Conservation (phyloP, 495 filamentous ascomycete species). For the Haplographium delicatum region DNA sequence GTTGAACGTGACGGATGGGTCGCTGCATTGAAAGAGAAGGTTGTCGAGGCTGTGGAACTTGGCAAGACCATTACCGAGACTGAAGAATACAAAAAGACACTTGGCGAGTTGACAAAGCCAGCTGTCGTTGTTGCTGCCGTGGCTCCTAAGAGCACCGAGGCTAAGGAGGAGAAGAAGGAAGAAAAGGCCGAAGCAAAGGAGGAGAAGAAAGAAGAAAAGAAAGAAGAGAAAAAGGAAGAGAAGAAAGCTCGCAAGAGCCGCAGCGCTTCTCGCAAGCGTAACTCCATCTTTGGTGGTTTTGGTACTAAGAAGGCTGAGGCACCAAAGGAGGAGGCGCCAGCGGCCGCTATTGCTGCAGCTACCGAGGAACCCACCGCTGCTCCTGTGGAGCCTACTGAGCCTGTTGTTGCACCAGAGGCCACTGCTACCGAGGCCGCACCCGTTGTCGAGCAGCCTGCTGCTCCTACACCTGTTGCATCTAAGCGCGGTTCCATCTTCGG, state of each 20-base stretch:
- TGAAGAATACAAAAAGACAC: slow-evolving; percentile 73
- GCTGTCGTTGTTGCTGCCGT: slow-evolving; percentile 35
- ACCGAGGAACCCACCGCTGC: slow-evolving; percentile 36
- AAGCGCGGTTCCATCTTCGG: slow-evolving; percentile 46
- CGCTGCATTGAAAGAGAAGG: slow-evolving; percentile 67
- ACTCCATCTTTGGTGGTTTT: slow-evolving; percentile 76
- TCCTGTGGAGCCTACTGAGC: slow-evolving; percentile 26
- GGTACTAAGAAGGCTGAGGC: slow-evolving; percentile 65
- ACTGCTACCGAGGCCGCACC: slow-evolving; percentile 15
- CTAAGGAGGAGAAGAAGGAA: slow-evolving; percentile 30
- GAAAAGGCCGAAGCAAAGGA: slow-evolving; percentile 34
- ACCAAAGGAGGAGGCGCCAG: slow-evolving; percentile 35
- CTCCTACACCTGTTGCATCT: slow-evolving; percentile 26
- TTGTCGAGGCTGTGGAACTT: slow-evolving; percentile 69
- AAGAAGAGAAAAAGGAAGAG: slow-evolving; percentile 40
- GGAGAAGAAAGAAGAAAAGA: slow-evolving; percentile 37
- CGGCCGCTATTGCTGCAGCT: slow-evolving; percentile 32
- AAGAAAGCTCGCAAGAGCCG: slow-evolving; percentile 49
- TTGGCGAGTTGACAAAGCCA: slow-evolving; percentile 64
- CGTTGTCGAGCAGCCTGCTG: slow-evolving; percentile 25
- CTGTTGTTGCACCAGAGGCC: slow-evolving; percentile 22
- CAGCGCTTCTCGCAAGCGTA: slow-evolving; percentile 83
- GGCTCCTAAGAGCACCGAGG: slow-evolving; percentile 48
- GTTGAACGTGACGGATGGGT: slow-evolving; percentile 91
- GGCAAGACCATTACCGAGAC: slow-evolving; percentile 61